Conservation (phyloP, 1,284 basidiomycete genomes). For the Ceratobasidium sp. region DNA sequence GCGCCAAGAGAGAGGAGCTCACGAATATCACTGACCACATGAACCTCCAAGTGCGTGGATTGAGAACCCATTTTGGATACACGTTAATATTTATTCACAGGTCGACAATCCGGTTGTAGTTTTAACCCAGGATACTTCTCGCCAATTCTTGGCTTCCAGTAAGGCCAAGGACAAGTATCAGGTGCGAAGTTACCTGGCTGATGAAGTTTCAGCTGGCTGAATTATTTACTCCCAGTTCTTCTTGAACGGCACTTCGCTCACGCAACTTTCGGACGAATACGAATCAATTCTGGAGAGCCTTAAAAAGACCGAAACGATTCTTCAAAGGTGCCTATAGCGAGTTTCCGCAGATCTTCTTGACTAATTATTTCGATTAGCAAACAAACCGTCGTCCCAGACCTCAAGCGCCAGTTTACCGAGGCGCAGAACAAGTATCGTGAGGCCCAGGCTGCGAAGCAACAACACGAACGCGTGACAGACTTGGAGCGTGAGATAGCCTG, state of each 20-base stretch:
- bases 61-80: background rate
- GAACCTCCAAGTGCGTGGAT: constrained; percentile 76
- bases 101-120: constrained; percentile 98
- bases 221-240: constrained; percentile 76
- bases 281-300: constrained; percentile 81
- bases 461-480: constrained; percentile 74
- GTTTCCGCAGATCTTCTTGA: constrained; percentile 12
- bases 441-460: constrained; percentile 78
- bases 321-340: constrained; percentile 66
- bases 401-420: constrained; percentile 71
- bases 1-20: constrained; percentile 87
- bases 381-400: constrained; percentile 79
- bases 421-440: constrained; percentile 76
- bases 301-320: constrained; percentile 71
- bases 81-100: constrained; percentile 49
- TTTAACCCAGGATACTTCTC: constrained; percentile 84
- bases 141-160: constrained; percentile 90
- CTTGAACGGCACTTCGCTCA: constrained; percentile 92
- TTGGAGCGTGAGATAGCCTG: constrained; percentile 89
- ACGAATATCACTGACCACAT: constrained; percentile 92
- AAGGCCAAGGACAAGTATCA: constrained; percentile 91
- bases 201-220: constrained; percentile 29
- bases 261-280: constrained; percentile 90
- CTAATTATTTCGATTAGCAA: constrained; percentile 53
- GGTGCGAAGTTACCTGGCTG: constrained; percentile 61